phyloP scores from a whole-genome alignment of 164 flowering plant genomes.

The Piper longum region DNA sequence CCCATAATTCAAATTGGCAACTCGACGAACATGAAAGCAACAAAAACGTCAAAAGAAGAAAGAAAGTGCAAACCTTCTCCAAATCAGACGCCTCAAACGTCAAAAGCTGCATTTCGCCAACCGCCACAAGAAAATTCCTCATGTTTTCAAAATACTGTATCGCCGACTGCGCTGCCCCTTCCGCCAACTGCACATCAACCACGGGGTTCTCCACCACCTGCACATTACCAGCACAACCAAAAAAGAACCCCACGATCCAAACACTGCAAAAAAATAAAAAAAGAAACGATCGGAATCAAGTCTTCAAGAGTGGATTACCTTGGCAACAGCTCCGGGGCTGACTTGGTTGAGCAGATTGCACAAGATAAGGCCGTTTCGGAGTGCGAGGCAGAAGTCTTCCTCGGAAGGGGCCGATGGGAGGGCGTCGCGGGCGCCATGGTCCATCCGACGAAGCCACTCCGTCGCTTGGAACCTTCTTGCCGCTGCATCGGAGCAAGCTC shows the following conservation, averaged over 20 bases:
- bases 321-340: constrained; percentile 73
- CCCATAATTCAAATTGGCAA: not conserved
- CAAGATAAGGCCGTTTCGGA: constrained; percentile 79
- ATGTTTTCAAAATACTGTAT: constrained; percentile 87
- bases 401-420: constrained; percentile 58
- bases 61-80: constrained; percentile 40
- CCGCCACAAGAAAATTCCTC: constrained; percentile 76
- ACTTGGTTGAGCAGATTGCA: constrained; percentile 92
- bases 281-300: not conserved
- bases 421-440: constrained; percentile 34
- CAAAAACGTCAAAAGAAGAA: not conserved
- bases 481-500: constrained; percentile 19
- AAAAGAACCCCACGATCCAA: not conserved
- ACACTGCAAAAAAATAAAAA: not conserved
- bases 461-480: constrained; percentile 57
- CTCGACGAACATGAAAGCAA: not conserved
- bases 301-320: constrained; percentile 23
- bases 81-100: constrained; percentile 86
- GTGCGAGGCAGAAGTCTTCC: constrained; percentile 57
- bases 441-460: constrained; percentile 78
- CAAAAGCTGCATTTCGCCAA: constrained; percentile 59
- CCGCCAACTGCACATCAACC: constrained; percentile 36
- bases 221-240: not conserved
- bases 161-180: constrained; percentile 77
- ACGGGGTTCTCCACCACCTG: constrained; percentile 82